Evolutionary conservation across 116 monocot species (phyloP).

Genomic region (Zostera marina): DNA sequence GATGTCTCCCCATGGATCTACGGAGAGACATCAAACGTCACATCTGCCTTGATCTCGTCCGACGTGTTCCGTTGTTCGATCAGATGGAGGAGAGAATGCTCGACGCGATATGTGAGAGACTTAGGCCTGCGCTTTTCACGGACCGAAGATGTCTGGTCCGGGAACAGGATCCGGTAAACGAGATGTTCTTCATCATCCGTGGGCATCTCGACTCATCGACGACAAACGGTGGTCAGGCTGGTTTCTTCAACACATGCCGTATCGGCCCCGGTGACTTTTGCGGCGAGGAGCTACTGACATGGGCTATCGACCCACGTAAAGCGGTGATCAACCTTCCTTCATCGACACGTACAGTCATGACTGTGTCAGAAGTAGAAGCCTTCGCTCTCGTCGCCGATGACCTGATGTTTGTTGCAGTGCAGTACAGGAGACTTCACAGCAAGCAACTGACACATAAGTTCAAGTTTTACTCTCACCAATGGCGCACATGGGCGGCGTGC

Average conservation of each 20-base stretch:
- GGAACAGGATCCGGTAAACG: conserved; percentile 55
- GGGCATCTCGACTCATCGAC: conserved; percentile 66
- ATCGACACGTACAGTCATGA: conserved; percentile 62
- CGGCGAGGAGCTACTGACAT: conserved; percentile 75
- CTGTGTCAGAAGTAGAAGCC: conserved; percentile 71
- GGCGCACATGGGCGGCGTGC: conserved; percentile 81
- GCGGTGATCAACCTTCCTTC: conserved; percentile 18
- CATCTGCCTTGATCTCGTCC: conserved; percentile 51
- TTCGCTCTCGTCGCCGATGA: conserved; percentile 64
- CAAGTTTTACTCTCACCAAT: conserved; percentile 78
- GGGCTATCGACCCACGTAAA: conserved; percentile 64
- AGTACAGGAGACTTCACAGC: conserved; percentile 71
- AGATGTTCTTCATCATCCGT: conserved; percentile 76
- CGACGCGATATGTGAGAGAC: conserved; percentile 79
- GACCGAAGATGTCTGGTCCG: conserved; percentile 38
- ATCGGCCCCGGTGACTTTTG: conserved; percentile 75
- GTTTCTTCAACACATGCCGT: conserved; percentile 61
- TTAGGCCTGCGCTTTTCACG: conserved; percentile 59
- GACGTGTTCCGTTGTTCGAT: conserved; percentile 63
- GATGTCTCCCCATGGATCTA: conserved; percentile 50
- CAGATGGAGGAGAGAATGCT: conserved; percentile 84
- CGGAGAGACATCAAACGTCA: conserved; percentile 81
- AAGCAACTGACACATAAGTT: conserved; percentile 62
- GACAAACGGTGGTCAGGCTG: conserved; percentile 65
- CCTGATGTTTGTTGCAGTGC: conserved; percentile 54